Conservation (phyloP, 768 basidiomycete genomes). For the Tricholoma saponaceum region DNA sequence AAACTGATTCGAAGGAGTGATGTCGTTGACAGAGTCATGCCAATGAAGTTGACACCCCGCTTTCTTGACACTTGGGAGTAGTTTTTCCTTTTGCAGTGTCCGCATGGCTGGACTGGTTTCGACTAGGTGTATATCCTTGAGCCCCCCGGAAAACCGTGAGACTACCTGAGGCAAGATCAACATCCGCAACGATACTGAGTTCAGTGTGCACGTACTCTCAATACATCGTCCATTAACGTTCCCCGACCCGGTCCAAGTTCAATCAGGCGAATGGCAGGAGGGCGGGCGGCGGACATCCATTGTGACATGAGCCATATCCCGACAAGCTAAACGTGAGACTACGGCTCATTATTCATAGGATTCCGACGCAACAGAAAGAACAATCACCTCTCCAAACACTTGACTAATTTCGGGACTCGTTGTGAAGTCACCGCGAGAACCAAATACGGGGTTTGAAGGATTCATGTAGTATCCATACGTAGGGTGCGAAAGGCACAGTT, state of each 20-base stretch:
- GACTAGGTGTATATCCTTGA: constrained; percentile 64
- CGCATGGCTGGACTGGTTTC: constrained; percentile 76
- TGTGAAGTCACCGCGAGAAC: constrained; percentile 85
- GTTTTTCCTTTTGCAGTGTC: constrained; percentile 51
- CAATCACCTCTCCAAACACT: constrained; percentile 89
- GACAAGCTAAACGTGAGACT: constrained; percentile 54
- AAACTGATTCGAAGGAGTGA: constrained; percentile 51
- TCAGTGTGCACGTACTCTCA: constrained; percentile 57
- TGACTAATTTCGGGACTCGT: constrained; percentile 97
- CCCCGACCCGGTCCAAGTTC: constrained; percentile 95
- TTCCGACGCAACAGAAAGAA: neutral
- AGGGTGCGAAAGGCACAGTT: constrained; percentile 85
- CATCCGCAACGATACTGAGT: neutral
- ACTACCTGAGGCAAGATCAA: constrained; percentile 28
- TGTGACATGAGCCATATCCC: constrained; percentile 83
- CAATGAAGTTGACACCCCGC: constrained; percentile 49
- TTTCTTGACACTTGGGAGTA: constrained; percentile 29
- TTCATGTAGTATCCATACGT: constrained; percentile 92
- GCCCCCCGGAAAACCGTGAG: constrained; percentile 38
- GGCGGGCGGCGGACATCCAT: constrained; percentile 54
- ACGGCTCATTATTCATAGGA: constrained; percentile 35
- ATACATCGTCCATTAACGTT: constrained; percentile 85
- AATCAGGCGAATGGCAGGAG: constrained; percentile 59
- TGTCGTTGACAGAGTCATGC: constrained; percentile 70
- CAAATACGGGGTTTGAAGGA: constrained; percentile 70